Evolutionary conservation across 352 stramenopile genomes (phyloP).

Genomic region (Phytophthora fragariaefolia): DNA sequence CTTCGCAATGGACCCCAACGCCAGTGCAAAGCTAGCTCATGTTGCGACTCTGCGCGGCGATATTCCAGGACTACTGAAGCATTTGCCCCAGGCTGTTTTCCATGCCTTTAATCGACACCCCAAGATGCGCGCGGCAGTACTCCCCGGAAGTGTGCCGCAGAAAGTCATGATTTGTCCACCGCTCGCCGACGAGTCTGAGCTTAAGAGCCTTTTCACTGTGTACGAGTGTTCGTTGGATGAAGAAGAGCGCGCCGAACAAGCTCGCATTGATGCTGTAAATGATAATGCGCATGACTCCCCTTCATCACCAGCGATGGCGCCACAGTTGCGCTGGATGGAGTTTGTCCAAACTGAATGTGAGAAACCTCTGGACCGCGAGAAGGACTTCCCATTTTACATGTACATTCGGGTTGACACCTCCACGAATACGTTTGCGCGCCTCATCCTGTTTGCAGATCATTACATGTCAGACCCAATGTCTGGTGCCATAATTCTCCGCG

Average conservation of each 20-base stretch:
- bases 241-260: constrained; percentile 41
- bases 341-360: constrained; percentile 59
- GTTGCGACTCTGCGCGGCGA: constrained; percentile 58
- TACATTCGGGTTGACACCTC: constrained; percentile 47
- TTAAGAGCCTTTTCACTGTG: constrained; percentile 43
- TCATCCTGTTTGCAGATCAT: constrained; percentile 62
- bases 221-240: constrained; percentile 34
- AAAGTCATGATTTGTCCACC: constrained; percentile 62
- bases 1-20: constrained; percentile 59
- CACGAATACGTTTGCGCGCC: constrained; percentile 44
- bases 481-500: constrained; percentile 48
- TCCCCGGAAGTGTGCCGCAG: constrained; percentile 48
- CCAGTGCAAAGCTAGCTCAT: constrained; percentile 57
- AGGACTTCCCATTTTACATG: constrained; percentile 57
- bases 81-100: constrained; percentile 53
- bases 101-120: constrained; percentile 65
- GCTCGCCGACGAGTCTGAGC: constrained; percentile 49
- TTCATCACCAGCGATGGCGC: background rate
- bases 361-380: constrained; percentile 48
- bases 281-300: background rate
- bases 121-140: constrained; percentile 55
- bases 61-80: constrained; percentile 38
- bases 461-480: constrained; percentile 70
- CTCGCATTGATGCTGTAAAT: constrained; percentile 20
- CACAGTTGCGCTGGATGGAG: constrained; percentile 42